A percentile compares a stretch with the other conserved stretches of the same genome.
These are phyloP conservation scores for Torulaspora delbrueckii DNA, from an alignment of 805 yeast species.

Conservation along the genomic window DNA sequence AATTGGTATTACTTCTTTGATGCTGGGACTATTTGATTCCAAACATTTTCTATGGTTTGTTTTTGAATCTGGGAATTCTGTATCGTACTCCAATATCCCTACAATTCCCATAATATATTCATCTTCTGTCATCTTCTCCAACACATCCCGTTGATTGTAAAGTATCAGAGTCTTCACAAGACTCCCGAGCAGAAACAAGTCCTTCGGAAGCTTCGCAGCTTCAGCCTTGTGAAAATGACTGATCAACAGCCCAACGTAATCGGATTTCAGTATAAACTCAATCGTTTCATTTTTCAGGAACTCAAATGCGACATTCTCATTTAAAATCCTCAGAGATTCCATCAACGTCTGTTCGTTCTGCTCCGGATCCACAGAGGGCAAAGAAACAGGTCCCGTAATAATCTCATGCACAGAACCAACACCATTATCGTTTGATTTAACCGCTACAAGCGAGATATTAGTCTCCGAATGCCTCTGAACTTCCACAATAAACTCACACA, in stretches of 20 bases:
- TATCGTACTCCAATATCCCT: conserved; percentile 86
- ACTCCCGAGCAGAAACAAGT: conserved; percentile 63
- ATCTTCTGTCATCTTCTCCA: conserved; percentile 55
- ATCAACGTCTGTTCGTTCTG: conserved; percentile 43
- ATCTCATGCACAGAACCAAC: conserved; percentile 63
- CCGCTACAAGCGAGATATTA: conserved; percentile 68
- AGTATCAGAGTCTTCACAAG: conserved; percentile 66
- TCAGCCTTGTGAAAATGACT: conserved; percentile 56
- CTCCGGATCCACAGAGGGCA: conserved; percentile 55
- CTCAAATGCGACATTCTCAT: conserved; percentile 56
- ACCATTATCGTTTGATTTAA: conserved; percentile 43
- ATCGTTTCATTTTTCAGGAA: conserved; percentile 56
- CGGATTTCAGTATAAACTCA: conserved; percentile 48
- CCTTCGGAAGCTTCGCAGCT: conserved; percentile 43
- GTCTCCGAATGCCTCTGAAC: conserved; percentile 60
- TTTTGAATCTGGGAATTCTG: conserved; percentile 73
- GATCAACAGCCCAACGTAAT: conserved; percentile 51
- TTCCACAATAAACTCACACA: conserved; percentile 74
- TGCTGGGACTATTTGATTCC: conserved; percentile 43
- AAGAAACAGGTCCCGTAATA: conserved; percentile 71
- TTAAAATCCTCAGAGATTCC: conserved; percentile 51
- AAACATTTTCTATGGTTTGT: conserved; percentile 74
- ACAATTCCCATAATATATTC: conserved; percentile 52
- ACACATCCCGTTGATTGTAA: conserved; percentile 61
- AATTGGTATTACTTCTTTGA: conserved; percentile 69